A percentile compares a stretch with the other conserved stretches of the same genome.
Evolutionary conservation across 805 yeast genomes (phyloP).

Genomic region (Sungouiella blattae): DNA sequence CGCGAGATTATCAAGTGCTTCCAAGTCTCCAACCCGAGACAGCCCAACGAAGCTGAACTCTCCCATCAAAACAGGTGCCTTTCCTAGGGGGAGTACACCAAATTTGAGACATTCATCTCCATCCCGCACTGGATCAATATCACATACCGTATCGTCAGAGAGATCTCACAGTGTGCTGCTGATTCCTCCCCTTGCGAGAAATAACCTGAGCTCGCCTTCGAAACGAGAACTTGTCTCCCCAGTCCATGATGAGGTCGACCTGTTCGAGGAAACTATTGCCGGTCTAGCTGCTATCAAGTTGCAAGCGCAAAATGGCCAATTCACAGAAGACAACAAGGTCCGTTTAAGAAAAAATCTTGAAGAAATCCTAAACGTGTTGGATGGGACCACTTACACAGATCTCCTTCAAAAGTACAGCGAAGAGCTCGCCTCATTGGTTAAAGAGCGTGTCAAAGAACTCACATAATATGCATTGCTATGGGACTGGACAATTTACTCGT

Average conservation of each 20-base stretch:
- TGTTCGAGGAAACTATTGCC: background rate
- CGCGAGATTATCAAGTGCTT: background rate
- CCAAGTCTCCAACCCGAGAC: background rate
- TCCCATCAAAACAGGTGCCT: too few relatives aligned
- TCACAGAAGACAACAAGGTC: conserved; percentile 12
- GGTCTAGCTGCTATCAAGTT: conserved; percentile 13
- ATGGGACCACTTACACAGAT: conserved; percentile 7
- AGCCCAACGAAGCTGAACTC: background rate
- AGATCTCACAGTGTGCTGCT: too few relatives aligned
- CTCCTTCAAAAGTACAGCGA: conserved; percentile 39
- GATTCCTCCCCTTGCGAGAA: background rate
- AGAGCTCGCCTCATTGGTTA: conserved; percentile 6
- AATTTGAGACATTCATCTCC: background rate
- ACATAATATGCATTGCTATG: background rate
- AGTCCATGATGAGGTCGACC: too few relatives aligned
- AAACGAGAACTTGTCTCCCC: too few relatives aligned
- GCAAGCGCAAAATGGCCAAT: conserved; percentile 7
- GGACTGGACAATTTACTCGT: background rate
- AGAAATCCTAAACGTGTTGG: conserved; percentile 16
- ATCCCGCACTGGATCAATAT: background rate
- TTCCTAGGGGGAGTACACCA: too few relatives aligned
- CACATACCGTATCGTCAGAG: conserved; percentile 5
- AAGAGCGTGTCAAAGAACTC: background rate
- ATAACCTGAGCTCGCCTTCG: background rate
- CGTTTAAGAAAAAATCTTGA: conserved; percentile 18